Evolutionary conservation across 2,329 filamentous ascomycete genomes (phyloP), one percentile per base, ranked within the genome.

Genomic region (Fusarium floridanum): DNA sequence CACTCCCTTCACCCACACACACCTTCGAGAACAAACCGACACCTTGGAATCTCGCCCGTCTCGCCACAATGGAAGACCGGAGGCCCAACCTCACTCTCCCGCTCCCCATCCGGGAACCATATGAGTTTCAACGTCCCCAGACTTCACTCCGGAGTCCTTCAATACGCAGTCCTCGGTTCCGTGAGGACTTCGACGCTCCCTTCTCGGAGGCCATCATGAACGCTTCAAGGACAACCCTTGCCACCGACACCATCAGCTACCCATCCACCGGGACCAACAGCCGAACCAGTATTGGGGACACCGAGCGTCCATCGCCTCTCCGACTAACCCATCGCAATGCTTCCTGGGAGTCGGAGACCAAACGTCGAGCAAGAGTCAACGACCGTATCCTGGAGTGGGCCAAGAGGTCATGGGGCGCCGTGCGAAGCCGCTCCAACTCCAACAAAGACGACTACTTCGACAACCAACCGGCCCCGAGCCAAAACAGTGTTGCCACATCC

Each of bases 181-280:
- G 67, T 68, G 82, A 84, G 71, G 81, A 84, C 64, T 84, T 84
- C 67, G 79, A 84, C 67, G 82, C 82, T 2, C 82, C 82, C 17
- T 83, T 84, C 70, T 83, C 80, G 39, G 79, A 81, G 70, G 79
- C 78, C 9, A 76, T 84, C 34, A 70, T 82, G 70, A 81, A 82
- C 62, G 77, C 79, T 53, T 81, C 80, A 1, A 73, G 72, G 36
- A 79, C 78, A 20, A 80, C 80, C 3, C 73, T 78, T 32, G 70
- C 77, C 24, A 80, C 78, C 48, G 76, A 79, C 27, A 67, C 56
- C 57, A 77, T 78, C 65, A 78, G 74, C 60, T 80, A 75, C 16
- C 76, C 80, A 43, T 79, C 74, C 11, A 73, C 76, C 20, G 64
- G 65, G 53, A 69, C 71, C 34, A 67, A 67, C 20, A 73, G 67